Conservation (phyloP, 23 red algal species). For the Gracilaria vermiculophylla region DNA sequence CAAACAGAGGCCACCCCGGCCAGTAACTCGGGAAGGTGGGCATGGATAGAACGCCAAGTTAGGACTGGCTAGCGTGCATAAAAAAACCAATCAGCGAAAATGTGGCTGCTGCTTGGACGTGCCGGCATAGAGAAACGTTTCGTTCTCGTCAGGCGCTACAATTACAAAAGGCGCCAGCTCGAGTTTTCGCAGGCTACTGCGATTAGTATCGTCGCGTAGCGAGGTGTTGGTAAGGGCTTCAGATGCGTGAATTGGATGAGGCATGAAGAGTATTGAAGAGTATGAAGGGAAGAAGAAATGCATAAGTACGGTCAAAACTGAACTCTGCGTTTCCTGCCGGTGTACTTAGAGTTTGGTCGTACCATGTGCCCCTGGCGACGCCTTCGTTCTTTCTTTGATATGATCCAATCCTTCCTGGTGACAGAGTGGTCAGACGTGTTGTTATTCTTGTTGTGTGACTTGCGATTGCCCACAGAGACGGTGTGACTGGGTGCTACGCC, state of each 20-base stretch:
- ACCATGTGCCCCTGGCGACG: constrained; percentile 75
- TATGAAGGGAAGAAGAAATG: too few species aligned
- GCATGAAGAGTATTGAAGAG: too few species aligned
- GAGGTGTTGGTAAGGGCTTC: too few species aligned
- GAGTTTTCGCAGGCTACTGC: too few species aligned
- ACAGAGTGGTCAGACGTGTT: not conserved
- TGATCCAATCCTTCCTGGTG: constrained; percentile 52
- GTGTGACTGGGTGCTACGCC: constrained; percentile 17
- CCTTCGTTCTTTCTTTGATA: constrained; percentile 83
- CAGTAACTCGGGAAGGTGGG: not conserved
- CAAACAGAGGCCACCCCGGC: not conserved
- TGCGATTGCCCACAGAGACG: constrained; percentile 26
- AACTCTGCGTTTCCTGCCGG: constrained; percentile 73
- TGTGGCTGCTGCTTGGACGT: too few species aligned
- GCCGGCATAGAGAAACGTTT: too few species aligned
- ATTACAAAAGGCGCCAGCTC: too few species aligned
- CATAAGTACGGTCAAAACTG: constrained; percentile 39
- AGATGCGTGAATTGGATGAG: too few species aligned
- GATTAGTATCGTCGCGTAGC: too few species aligned
- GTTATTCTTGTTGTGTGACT: not conserved
- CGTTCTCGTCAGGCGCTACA: too few species aligned
- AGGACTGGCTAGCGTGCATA: not conserved
- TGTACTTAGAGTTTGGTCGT: constrained; percentile 80
- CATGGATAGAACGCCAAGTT: not conserved
- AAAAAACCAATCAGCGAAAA: not conserved